Conservation (phyloP, 2,329 filamentous ascomycete species). For the Sarocladium oryzae region DNA sequence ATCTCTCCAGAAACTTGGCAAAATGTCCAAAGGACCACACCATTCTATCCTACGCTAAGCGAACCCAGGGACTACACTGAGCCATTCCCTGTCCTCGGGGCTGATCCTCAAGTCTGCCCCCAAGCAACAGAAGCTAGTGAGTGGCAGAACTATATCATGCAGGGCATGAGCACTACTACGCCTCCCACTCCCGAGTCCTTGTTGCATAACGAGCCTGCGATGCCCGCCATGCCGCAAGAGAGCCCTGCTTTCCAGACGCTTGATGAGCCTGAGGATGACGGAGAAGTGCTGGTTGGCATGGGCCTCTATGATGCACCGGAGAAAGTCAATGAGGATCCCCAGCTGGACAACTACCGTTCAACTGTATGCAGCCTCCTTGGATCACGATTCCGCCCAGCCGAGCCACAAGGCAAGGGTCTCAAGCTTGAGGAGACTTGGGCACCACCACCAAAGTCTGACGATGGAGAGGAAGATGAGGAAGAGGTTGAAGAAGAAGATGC, state of each 20-base stretch:
- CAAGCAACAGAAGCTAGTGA: conserved; percentile 15
- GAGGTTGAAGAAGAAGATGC: conserved; percentile 29
- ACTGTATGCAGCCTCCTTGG: conserved; percentile 50
- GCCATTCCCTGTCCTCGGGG: conserved; percentile 22
- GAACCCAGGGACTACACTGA: conserved; percentile 20
- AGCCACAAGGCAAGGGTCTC: conserved; percentile 61
- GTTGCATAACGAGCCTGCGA: conserved; percentile 42
- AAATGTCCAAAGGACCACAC: conserved; percentile 22
- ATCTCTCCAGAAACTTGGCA: conserved; percentile 33
- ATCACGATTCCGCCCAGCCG: conserved; percentile 35
- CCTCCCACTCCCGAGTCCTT: conserved; percentile 57
- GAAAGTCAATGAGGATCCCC: conserved; percentile 41
- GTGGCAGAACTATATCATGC: conserved; percentile 41
- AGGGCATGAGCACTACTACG: conserved; percentile 41
- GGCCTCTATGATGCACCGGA: conserved; percentile 72
- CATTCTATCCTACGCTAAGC: conserved; percentile 20
- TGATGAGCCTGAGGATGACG: conserved; percentile 50
- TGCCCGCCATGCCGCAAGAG: conserved; percentile 43
- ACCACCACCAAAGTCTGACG: conserved; percentile 58
- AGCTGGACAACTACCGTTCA: conserved; percentile 47
- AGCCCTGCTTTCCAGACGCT: conserved; percentile 41
- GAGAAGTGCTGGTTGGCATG: conserved; percentile 74
- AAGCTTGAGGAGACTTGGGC: conserved; percentile 79
- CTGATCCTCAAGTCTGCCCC: not conserved
- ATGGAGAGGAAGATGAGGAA: conserved; percentile 40